Evolutionary conservation across 495 filamentous ascomycete species (phyloP), one percentile per base, ranked within the genome.

Genomic region (Penicillium cinerascens): DNA sequence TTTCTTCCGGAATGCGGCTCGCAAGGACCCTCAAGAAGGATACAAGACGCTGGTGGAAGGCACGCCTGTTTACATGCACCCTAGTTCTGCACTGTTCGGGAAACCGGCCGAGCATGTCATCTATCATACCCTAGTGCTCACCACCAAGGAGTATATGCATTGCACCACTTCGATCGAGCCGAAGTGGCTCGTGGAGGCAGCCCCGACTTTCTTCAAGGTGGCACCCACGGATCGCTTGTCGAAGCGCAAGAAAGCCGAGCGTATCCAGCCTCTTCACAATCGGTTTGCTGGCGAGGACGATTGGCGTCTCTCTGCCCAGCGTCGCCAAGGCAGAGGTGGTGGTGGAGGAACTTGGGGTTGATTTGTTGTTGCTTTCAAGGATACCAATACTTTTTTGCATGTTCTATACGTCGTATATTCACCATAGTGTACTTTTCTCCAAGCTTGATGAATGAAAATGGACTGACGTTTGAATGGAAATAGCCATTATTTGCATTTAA

Each of bases 111-210:
- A 98, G 70, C 92, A 93, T 75, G 93, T 97, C 15, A 88, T 98
- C 23, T 97, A 96, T 64, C 85, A 96, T 55, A 83, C 79, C 0
- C 71, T 98, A 35, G 88, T 97, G 0, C 79, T 97, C 55, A 98
- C 93, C 8, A 92, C 87, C 21, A 91, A 95, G 72, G 93, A 98
- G 72, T 98, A 97, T 70, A 97, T 98, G 93, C 91, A 96, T 52
- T 87, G 78, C 63, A 92, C 88, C 7, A 95, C 90, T 0, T 79
- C 79, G 4, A 97, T 98, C 58, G 93, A 98, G 65, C 92, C 93
- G 1, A 97, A 96, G 58, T 82, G 84, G 84, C 76, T 87, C 27
- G 92, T 97, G 9, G 91, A 95, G 52, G 92, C 91, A 9, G 93
- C 93, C 21, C 93, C 93, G 15, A 96, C 90, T 0, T 97, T 97